Conservation (phyloP, 2,329 filamentous ascomycete species). For the Amylocarpus encephaloides region DNA sequence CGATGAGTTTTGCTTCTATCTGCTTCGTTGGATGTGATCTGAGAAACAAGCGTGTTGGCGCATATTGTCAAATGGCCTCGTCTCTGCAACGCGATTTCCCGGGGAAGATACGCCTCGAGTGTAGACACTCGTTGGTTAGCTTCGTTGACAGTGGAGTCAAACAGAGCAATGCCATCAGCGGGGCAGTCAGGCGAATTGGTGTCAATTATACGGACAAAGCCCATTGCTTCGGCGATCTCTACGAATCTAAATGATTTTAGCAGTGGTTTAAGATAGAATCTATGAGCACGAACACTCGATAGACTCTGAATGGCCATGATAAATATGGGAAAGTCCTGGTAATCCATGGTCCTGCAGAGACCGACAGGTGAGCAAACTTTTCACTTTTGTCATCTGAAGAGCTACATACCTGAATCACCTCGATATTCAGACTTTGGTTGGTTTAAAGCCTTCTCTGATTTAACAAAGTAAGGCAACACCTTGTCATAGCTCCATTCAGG, state of each 20-base stretch:
- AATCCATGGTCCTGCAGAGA: no score
- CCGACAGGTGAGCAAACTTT: neutral
- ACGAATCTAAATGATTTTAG: neutral
- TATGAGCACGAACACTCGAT: neutral
- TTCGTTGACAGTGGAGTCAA: conserved; percentile 5
- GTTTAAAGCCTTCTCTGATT: neutral
- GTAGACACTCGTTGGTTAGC: conserved; percentile 6
- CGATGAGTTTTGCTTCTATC: neutral
- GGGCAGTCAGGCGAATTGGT: neutral
- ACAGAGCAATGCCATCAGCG: conserved; percentile 4
- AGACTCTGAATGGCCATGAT: neutral
- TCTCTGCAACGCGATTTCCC: conserved; percentile 3
- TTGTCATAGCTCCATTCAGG: conserved; percentile 5
- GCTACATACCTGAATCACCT: conserved; percentile 2
- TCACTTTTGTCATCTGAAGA: neutral
- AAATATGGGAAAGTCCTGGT: neutral
- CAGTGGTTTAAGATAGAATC: neutral
- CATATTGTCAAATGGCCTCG: conserved; percentile 6
- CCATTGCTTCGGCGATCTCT: conserved; percentile 1
- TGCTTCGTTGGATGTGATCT: conserved; percentile 1
- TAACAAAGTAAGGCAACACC: conserved; percentile 5
- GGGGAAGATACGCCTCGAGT: conserved; percentile 8
- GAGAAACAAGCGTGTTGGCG: conserved; percentile 2
- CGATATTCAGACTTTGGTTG: conserved; percentile 1
- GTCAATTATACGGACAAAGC: conserved; percentile 5